Evolutionary conservation across 2,329 filamentous ascomycete species (phyloP).

Genomic region (Fusarium agapanthi): DNA sequence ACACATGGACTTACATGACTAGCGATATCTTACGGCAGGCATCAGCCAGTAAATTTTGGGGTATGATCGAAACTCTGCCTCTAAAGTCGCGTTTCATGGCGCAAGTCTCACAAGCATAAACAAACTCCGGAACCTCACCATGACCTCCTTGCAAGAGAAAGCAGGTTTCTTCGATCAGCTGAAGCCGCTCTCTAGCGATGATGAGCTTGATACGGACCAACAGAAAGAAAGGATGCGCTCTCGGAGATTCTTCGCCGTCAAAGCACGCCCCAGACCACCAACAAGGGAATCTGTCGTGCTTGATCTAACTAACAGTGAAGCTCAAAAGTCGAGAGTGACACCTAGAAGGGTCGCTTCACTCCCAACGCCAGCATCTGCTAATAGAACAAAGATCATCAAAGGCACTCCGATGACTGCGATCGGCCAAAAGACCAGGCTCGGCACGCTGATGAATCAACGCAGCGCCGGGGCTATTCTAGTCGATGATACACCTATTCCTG

Average conservation of each 20-base stretch:
- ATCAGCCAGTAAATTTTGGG: background rate
- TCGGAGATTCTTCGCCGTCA: conserved; percentile 42
- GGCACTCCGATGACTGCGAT: conserved; percentile 42
- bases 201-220: conserved; percentile 44
- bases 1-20: conserved; percentile 6
- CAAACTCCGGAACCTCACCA: conserved; percentile 12
- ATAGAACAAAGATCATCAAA: conserved; percentile 37
- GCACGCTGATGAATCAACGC: conserved; percentile 27
- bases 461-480: conserved; percentile 33
- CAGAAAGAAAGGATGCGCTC: conserved; percentile 45
- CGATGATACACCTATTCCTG: conserved; percentile 44
- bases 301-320: conserved; percentile 28
- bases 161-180: conserved; percentile 57
- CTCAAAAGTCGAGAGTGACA: conserved; percentile 14
- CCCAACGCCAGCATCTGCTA: conserved; percentile 17
- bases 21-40: background rate
- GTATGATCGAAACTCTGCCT: background rate
- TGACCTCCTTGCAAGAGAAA: conserved; percentile 53
- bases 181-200: conserved; percentile 46
- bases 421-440: conserved; percentile 33
- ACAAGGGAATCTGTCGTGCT: conserved; percentile 14
- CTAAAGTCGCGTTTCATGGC: background rate
- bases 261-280: background rate
- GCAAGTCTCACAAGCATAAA: background rate
- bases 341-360: conserved; percentile 33